Base-by-base conservation (phyloP, 164 flowering plant species). In the Piper longum region DNA sequence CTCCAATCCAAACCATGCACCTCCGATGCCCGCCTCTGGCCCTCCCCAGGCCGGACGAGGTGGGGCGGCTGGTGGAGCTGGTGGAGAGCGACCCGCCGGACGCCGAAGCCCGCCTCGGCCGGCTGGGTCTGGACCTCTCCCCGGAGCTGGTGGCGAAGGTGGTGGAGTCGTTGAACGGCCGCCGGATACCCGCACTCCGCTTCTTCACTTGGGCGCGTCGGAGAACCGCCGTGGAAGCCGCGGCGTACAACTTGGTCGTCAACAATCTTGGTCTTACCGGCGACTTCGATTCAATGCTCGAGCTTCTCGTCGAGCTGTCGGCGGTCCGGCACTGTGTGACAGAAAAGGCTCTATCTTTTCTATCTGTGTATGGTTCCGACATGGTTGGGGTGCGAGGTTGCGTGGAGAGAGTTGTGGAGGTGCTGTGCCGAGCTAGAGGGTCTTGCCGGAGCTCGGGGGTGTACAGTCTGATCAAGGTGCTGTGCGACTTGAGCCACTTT, bases 361-460 rank as follows among this genome's bases (percentile, higher is more conserved):
- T 84, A 44, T 26, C 54, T 3, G 62, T 67, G 51, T 73, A 44
- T 55, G 7, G 52, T 54, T 57, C 66, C 16, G 66, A 60, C 48
- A 39, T 64, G 55, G 65, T 36, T 62, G 60, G 67, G 4, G 18
- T 60, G 14, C 66, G 42, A 69, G 66, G 64, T 51, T 67, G 71
- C 14, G 69, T 82, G 7, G 57, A 51, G 58, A 72, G 61, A 63
- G 57, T 79, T 36, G 60, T 83, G 43, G 73, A 70, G 43, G 11
- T 75, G 17, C 71, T 86, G 62, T 75, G 71, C 63, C 57, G 68
- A 64, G 80, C 70, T 57, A 79, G 79, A 11, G 96, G 91, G 0
- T 77, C 85, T 0, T 80, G 82, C 67, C 64, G 75, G 39, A 57
- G 42, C 62, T 80, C 87, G 41, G 91, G 91, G 1, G 56, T 80